Evolutionary conservation across 2,329 filamentous ascomycete species (phyloP), one percentile per base, ranked within the genome.

Genomic region (Leptographium lundbergii): DNA sequence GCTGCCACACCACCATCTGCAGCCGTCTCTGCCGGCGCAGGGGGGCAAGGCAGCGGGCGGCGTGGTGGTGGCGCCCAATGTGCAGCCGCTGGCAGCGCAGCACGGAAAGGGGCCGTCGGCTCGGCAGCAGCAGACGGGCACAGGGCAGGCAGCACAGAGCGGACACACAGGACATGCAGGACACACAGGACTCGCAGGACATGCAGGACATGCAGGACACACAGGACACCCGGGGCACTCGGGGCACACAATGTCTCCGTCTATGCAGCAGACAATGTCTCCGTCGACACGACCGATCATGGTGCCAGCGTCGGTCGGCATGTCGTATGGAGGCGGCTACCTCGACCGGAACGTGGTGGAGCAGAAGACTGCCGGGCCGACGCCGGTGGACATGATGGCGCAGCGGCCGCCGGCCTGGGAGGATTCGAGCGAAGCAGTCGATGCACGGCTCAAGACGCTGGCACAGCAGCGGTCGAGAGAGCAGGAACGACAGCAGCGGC

Each of bases 291-390:
- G 54, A 24, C 54, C 54, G 7, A 68, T 72, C 53, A 77, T 78
- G 72, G 81, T 78, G 11, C 79, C 78, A 2, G 66, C 66, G 50
- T 63, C 57, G 14, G 51, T 53, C n/a, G 57, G 57, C 2, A 36
- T 54, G 11, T 48, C 59, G 19, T 54, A 57, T 32, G 61, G 60
- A 45, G 59, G 59, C 24, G 54, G 56, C 24, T 62, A 63, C 52
- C 58, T 60, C 59, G 62, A 63, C 17, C 57, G 60, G 52, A 39
- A 58, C 34, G 14, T 54, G 48, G 57, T 39, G 10, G 55, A 59
- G 17, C 25, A 29, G 29, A 45, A 27, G 39, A 29, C 42, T 13
- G 2, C 22, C 3, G 42, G 48, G 22, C 5, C 27, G 24, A 4
- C 29, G 14, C 22, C 45, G 14, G 17, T 32, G 34, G 47, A 54